phyloP scores from a whole-genome alignment of 192 early-diverging fungal species.

The Coemansia sp. region DNA sequence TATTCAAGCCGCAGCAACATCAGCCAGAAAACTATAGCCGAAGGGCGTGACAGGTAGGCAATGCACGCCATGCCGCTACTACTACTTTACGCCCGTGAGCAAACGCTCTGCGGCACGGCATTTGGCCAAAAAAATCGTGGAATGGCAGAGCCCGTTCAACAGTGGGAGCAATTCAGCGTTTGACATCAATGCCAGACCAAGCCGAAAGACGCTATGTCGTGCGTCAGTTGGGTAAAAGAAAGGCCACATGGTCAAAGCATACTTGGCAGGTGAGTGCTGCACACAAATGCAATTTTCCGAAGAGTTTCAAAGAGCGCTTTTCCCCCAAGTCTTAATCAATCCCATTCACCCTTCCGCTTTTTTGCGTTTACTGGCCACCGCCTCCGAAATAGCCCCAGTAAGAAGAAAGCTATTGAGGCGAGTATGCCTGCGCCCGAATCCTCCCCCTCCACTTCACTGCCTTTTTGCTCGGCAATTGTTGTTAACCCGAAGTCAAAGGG shows the following conservation, averaged over 20 bases:
- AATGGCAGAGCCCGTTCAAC: background rate
- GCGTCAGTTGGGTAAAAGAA: background rate
- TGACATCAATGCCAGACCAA: constrained; percentile 3
- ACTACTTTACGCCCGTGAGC: background rate
- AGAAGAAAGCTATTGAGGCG: background rate
- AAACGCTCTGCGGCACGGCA: background rate
- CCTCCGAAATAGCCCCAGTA: background rate
- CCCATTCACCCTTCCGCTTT: background rate
- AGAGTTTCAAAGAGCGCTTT: constrained; percentile 4
- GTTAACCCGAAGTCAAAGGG: background rate
- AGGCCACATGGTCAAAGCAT: background rate
- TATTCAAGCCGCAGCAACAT: background rate
- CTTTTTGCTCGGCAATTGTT: constrained; percentile 7
- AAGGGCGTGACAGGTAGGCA: background rate
- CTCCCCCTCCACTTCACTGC: background rate
- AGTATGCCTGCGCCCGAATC: background rate
- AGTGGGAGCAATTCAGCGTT: background rate
- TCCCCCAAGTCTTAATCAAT: background rate
- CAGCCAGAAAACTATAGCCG: background rate
- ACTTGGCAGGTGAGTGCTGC: background rate
- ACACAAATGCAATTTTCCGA: constrained; percentile 12
- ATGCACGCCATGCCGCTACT: background rate
- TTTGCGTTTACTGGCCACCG: background rate
- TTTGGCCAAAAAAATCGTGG: background rate
- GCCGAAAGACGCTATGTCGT: background rate